Evolutionary conservation across 306 rosid species (phyloP).

Genomic region (Delonix regia): DNA sequence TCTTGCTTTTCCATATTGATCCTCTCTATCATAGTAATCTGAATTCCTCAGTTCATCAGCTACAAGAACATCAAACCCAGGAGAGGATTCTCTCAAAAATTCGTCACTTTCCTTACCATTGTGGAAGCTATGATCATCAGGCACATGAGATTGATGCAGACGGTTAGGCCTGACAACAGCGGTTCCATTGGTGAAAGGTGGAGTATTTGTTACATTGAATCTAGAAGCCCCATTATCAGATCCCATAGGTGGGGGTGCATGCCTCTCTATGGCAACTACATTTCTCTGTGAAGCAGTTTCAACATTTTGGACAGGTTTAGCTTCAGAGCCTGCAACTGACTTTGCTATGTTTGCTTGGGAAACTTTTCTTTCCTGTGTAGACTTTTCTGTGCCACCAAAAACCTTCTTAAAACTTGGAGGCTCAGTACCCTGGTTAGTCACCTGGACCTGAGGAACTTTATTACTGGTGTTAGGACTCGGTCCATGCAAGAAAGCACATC

Average conservation of each 20-base stretch:
- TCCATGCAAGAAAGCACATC: constrained; percentile 84
- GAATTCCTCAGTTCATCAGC: constrained; percentile 87
- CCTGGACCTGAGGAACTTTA: constrained; percentile 58
- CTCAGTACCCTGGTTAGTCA: constrained; percentile 49
- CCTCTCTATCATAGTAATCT: constrained; percentile 77
- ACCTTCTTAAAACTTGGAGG: constrained; percentile 53
- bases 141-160: constrained; percentile 51
- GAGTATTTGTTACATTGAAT: constrained; percentile 43
- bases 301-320: constrained; percentile 51
- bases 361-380: constrained; percentile 58
- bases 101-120: constrained; percentile 92
- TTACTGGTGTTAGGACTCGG: constrained; percentile 46
- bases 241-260: constrained; percentile 39
- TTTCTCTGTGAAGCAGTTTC: constrained; percentile 54
- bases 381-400: constrained; percentile 58
- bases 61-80: constrained; percentile 99
- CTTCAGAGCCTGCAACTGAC: constrained; percentile 45
- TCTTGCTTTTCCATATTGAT: constrained; percentile 68
- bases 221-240: constrained; percentile 58
- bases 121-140: constrained; percentile 70
- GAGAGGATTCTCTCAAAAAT: constrained; percentile 88
- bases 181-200: constrained; percentile 56
- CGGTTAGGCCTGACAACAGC: constrained; percentile 48
- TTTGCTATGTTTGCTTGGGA: constrained; percentile 48
- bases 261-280: constrained; percentile 54